These are phyloP conservation scores for Uncinocarpus reesii DNA, from an alignment of 2,329 filamentous ascomycete species.

Conservation along the genomic window DNA sequence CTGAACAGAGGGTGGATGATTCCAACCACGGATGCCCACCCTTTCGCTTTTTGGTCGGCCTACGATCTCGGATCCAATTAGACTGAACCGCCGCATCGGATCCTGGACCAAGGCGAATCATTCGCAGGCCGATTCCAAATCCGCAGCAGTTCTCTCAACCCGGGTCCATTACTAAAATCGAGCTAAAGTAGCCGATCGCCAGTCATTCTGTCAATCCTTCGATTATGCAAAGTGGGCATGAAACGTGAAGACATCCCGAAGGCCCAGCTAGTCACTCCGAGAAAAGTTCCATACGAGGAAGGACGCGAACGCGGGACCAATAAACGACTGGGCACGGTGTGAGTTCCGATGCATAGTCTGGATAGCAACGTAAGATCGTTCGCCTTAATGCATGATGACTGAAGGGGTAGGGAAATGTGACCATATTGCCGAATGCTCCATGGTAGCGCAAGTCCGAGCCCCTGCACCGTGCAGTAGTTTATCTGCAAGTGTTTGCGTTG, in stretches of 20 bases:
- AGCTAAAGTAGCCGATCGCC: not conserved
- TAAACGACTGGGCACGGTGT: not conserved
- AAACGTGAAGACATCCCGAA: not conserved
- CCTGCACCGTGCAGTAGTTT: slow-evolving; percentile 7
- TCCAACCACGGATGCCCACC: slow-evolving; percentile 2
- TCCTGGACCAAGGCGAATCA: not conserved
- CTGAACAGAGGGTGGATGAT: not conserved
- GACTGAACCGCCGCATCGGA: slow-evolving; percentile 5
- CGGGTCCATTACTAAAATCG: not conserved
- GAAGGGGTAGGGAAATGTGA: slow-evolving; percentile 9
- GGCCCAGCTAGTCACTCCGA: not conserved
- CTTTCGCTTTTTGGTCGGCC: not conserved
- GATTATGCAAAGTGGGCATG: slow-evolving; percentile 1
- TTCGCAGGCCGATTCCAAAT: not conserved
- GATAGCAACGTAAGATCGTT: slow-evolving; percentile 10
- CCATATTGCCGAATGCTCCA: not conserved
- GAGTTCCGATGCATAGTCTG: slow-evolving; percentile 6
- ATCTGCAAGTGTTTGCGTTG: slow-evolving; percentile 10
- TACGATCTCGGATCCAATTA: slow-evolving; percentile 2
- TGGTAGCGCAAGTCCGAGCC: slow-evolving; percentile 7
- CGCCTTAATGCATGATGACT: slow-evolving; percentile 12
- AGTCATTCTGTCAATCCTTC: not conserved
- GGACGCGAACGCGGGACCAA: slow-evolving; percentile 1
- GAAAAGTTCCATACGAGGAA: slow-evolving; percentile 7
- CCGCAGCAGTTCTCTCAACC: not conserved